Conservation (phyloP, 257 asterid species). For the Primulina tabacum region DNA sequence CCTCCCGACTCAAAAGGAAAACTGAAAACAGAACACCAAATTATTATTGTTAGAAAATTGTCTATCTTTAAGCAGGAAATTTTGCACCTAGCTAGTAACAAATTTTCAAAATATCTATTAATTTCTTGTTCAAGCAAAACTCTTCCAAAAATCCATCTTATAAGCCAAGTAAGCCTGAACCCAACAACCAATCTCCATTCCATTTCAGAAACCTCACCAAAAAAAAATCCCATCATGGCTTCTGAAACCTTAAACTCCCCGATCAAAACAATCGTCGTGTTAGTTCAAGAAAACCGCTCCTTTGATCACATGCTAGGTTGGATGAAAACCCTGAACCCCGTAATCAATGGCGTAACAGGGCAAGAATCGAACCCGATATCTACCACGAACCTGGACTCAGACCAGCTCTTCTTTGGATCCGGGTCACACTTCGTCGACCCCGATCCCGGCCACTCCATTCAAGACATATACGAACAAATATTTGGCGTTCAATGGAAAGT, state of each 20-base stretch:
- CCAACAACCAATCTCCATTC: neutral
- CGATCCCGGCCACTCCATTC: constrained; percentile 79
- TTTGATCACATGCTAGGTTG: constrained; percentile 76
- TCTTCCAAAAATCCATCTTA: too few species aligned
- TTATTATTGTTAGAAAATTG: too few species aligned
- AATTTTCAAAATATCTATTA: too few species aligned
- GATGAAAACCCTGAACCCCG: constrained; percentile 59
- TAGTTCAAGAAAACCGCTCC: constrained; percentile 77
- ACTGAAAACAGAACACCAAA: too few species aligned
- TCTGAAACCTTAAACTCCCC: constrained; percentile 30
- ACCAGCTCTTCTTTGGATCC: constrained; percentile 24
- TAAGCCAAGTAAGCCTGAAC: neutral
- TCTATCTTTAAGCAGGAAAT: too few species aligned
- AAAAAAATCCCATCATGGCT: constrained; percentile 16
- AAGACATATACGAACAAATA: constrained; percentile 53
- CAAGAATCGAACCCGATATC: constrained; percentile 50
- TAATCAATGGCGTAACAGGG: constrained; percentile 64
- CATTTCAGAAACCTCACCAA: too few species aligned
- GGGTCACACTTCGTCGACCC: constrained; percentile 39
- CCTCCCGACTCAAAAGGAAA: too few species aligned
- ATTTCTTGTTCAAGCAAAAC: too few species aligned
- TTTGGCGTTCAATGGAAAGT: constrained; percentile 44
- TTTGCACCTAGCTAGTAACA: too few species aligned
- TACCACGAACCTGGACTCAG: constrained; percentile 31
- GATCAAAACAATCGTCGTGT: constrained; percentile 60